These are phyloP conservation scores for Podila minutissima DNA, from an alignment of 192 early-diverging fungal genomes.

Conservation along the genomic window DNA sequence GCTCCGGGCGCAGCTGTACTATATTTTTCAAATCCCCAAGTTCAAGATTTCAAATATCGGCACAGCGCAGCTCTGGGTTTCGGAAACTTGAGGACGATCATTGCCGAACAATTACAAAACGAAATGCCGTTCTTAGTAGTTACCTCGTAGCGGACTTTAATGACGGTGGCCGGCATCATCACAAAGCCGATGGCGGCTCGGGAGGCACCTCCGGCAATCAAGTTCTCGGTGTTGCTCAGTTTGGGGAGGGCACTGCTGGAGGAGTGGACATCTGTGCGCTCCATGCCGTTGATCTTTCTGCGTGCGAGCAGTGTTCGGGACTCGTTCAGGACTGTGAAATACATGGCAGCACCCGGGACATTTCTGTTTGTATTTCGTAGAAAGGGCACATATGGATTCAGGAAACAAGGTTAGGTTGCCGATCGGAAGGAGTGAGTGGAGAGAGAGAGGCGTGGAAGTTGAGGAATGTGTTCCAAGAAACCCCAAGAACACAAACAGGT, in stretches of 20 bases:
- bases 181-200: constrained; percentile 82
- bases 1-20: not conserved
- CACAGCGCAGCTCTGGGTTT: not conserved
- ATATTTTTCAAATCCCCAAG: not conserved
- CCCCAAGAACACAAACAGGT: not conserved
- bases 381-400: not conserved
- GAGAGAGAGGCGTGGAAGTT: not conserved
- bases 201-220: constrained; percentile 75
- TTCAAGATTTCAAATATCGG: not conserved
- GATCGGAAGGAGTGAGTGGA: not conserved
- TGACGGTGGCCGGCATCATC: constrained; percentile 94
- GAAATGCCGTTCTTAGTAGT: not conserved
- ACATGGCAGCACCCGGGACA: constrained; percentile 76
- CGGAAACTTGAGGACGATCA: too few species aligned
- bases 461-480: not conserved
- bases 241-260: constrained; percentile 43
- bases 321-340: constrained; percentile 77
- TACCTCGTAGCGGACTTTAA: constrained; percentile 93
- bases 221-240: constrained; percentile 70
- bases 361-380: constrained; percentile 52
- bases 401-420: not conserved
- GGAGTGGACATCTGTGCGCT: constrained; percentile 10
- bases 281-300: constrained; percentile 40
- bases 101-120: not conserved
- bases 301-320: constrained; percentile 61